phyloP scores from a whole-genome alignment of 345 rosid genomes.

The Clausena lansium region DNA sequence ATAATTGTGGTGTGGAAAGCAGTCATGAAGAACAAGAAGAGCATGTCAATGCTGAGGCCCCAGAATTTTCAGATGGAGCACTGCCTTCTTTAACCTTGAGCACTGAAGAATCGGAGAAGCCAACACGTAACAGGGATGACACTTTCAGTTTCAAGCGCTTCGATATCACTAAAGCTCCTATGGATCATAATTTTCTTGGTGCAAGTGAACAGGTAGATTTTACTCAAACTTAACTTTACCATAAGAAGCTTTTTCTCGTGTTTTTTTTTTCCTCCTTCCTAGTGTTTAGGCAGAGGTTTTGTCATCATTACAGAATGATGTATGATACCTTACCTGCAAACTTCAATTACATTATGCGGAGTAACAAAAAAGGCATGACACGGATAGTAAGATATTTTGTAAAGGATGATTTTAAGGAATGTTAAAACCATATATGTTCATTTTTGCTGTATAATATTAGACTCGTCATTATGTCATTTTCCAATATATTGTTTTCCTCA shows the following conservation, averaged over 20 bases:
- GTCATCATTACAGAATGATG: neutral
- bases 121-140: constrained; percentile 34
- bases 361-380: neutral
- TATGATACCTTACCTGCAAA: neutral
- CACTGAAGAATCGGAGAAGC: constrained; percentile 37
- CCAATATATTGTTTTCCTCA: neutral
- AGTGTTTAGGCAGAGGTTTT: neutral
- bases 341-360: no score
- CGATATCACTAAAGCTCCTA: constrained; percentile 73
- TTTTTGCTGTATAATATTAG: neutral
- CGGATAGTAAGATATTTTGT: neutral
- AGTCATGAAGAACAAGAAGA: constrained; percentile 28
- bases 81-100: constrained; percentile 33
- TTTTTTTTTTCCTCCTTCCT: neutral
- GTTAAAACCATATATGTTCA: neutral
- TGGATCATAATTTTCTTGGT: constrained; percentile 79
- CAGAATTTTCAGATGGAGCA: constrained; percentile 29
- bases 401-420: constrained; percentile 7
- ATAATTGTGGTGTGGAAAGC: constrained; percentile 31
- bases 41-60: constrained; percentile 26
- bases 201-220: constrained; percentile 60
- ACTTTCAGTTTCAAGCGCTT: constrained; percentile 59
- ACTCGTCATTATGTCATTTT: neutral
- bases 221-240: neutral
- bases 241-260: neutral